Percentiles rank a stretch among this genome's conserved stretches.
These are phyloP conservation scores for Gynostemma pentaphyllum DNA, from an alignment of 306 rosid species.

Conservation along the genomic window DNA sequence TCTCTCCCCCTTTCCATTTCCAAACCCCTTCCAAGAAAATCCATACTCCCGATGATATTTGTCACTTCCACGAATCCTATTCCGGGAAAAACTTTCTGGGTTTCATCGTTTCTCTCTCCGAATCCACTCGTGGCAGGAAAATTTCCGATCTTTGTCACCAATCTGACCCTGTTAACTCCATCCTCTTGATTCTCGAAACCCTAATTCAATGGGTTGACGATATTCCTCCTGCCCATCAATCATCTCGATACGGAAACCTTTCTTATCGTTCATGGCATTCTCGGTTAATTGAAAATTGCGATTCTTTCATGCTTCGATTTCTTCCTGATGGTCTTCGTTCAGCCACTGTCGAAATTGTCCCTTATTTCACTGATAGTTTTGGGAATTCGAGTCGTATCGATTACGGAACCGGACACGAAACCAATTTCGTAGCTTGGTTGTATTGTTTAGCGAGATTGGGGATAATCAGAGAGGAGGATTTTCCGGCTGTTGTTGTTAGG, in stretches of 20 bases:
- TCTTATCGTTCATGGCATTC: conserved; percentile 39
- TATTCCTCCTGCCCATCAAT: conserved; percentile 59
- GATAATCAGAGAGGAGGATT: conserved; percentile 7
- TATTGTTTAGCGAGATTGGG: conserved; percentile 6
- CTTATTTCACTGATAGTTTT: conserved; percentile 9
- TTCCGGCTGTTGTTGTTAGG: conserved; percentile 5
- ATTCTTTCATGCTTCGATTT: conserved; percentile 15
- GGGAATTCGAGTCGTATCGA: conserved; percentile 43
- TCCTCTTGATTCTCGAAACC: conserved; percentile 49
- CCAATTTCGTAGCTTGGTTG: conserved; percentile 8
- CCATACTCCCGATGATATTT: conserved; percentile 57
- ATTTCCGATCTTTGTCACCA: conserved; percentile 19
- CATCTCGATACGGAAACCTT: conserved; percentile 70
- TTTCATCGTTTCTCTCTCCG: conserved; percentile 5
- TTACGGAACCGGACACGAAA: conserved; percentile 20
- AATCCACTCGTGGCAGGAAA: conserved; percentile 1
- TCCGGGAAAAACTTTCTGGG: conserved; percentile 14
- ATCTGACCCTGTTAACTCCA: conserved; percentile 26
- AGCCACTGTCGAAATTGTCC: not conserved
- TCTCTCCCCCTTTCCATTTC: conserved; percentile 39
- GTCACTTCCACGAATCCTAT: conserved; percentile 47
- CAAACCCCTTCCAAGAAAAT: conserved; percentile 55
- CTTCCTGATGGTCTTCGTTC: conserved; percentile 4
- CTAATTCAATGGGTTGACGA: conserved; percentile 60
- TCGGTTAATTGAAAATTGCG: not conserved